These are phyloP conservation scores for Malus asiatica DNA, from an alignment of 306 rosid species.

Conservation along the genomic window DNA sequence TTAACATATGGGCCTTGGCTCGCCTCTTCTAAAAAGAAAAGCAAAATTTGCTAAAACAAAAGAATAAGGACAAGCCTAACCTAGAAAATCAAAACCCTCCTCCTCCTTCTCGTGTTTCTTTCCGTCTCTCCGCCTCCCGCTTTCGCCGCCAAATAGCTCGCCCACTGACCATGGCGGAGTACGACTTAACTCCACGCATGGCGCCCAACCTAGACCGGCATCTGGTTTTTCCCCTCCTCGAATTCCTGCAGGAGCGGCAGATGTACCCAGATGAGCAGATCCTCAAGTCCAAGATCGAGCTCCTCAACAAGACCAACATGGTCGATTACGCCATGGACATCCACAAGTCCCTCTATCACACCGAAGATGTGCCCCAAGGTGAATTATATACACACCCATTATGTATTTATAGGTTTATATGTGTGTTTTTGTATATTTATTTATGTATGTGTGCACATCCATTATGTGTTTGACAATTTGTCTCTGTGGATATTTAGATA, in stretches of 20 bases:
- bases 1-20: not conserved
- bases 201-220: slow-evolving; percentile 82
- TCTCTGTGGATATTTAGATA: not conserved
- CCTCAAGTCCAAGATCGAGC: slow-evolving; percentile 82
- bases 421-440: not conserved
- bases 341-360: slow-evolving; percentile 77
- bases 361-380: slow-evolving; percentile 84
- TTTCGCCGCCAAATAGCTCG: not conserved
- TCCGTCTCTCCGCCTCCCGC: not conserved
- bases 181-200: slow-evolving; percentile 81
- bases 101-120: too few relatives aligned
- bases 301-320: slow-evolving; percentile 88
- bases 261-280: slow-evolving; percentile 67
- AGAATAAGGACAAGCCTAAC: not conserved
- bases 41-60: too few relatives aligned
- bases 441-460: not conserved
- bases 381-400: not conserved
- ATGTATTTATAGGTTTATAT: not conserved
- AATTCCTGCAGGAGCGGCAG: slow-evolving; percentile 78
- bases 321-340: slow-evolving; percentile 96
- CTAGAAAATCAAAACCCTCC: not conserved
- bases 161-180: slow-evolving; percentile 49
- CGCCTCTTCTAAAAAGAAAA: too few relatives aligned
- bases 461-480: not conserved
- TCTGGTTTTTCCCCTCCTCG: slow-evolving; percentile 74